These are phyloP conservation scores for Candida boidinii DNA, from an alignment of 805 yeast genomes.

Conservation along the genomic window DNA sequence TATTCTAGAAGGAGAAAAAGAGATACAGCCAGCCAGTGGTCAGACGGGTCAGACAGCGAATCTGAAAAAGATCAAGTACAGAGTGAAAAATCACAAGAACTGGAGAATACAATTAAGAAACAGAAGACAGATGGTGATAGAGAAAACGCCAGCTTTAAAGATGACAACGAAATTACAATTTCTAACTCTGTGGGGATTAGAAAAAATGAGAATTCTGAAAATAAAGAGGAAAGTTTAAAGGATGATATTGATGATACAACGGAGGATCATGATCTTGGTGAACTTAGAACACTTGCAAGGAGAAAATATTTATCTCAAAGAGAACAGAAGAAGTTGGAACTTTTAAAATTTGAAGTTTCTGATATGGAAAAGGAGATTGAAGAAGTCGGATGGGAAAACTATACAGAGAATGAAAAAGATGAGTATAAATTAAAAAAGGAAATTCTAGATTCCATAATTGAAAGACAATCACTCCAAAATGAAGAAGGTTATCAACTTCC, in stretches of 20 bases:
- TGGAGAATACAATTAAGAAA: no score
- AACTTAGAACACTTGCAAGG: conserved; percentile 39
- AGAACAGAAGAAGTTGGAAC: conserved; percentile 35
- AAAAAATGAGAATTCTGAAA: background rate
- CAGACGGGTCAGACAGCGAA: no score
- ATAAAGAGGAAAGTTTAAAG: conserved; percentile 4
- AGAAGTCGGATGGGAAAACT: conserved; percentile 44
- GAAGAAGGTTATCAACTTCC: conserved; percentile 43
- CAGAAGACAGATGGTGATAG: no score
- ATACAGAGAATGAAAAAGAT: conserved; percentile 39
- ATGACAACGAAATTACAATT: no score
- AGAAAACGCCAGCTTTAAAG: no score
- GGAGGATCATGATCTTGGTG: conserved; percentile 11
- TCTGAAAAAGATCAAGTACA: no score
- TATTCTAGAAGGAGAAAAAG: no score
- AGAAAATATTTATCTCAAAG: conserved; percentile 38
- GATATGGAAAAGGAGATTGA: conserved; percentile 41
- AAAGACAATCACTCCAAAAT: conserved; percentile 25
- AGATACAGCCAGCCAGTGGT: no score
- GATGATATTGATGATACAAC: background rate
- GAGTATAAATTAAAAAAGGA: conserved; percentile 45
- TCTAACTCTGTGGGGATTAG: no score
- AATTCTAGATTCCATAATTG: conserved; percentile 33
- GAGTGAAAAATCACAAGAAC: no score
- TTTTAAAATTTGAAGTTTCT: conserved; percentile 37